Evolutionary conservation across 2,329 filamentous ascomycete genomes (phyloP), one percentile per base, ranked within the genome.

Genomic region (Aspergillus cejpii): DNA sequence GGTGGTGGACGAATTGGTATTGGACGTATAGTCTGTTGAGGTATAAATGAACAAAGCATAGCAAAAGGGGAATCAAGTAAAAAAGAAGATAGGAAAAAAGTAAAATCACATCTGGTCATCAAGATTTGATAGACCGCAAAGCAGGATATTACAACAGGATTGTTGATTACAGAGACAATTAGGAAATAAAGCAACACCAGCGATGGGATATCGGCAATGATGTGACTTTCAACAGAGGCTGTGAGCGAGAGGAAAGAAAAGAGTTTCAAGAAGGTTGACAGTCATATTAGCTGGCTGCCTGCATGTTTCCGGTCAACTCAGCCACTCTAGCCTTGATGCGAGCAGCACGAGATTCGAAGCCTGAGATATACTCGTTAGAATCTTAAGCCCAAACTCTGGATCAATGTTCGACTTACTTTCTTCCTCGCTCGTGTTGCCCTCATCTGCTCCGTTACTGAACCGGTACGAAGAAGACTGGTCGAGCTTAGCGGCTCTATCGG

Each of bases 291-390:
- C 56, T 54, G 10, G 57, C 56, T 23, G 59, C 74, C 60, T 91
- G 85, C 78, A 87, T 87, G 66, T 86, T 87, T 57, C 85, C 85
- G 1, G 92, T 98, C 57, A 98, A 72, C 66, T 96, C 89, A 41
- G 92, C 92, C 47, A 98, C 92, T 50, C 92, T 84, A 48, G 92
- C 92, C 72, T 96, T 97, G 77, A 98, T 98, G 52, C 92, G 86
- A 39, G 92, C 92, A 48, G 97, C 92, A 54, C 92, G 87, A 39
- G 89, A 90, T 68, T 98, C 92, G 60, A 97, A 97, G 27, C 90
- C 88, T 94, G 55, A 24, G 38, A 14, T 19, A 20, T 39, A 36
- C 44, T 41, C 21, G 50, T 69, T 55, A 69, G 62, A 41, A 44
- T 33, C 17, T 23, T 37, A 39, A 12, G 21, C 11, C 14, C 8